A percentile compares a stretch with the other conserved stretches of the same genome.
Conservation (phyloP, 192 early-diverging fungal species). For the Coemansia sp. region DNA sequence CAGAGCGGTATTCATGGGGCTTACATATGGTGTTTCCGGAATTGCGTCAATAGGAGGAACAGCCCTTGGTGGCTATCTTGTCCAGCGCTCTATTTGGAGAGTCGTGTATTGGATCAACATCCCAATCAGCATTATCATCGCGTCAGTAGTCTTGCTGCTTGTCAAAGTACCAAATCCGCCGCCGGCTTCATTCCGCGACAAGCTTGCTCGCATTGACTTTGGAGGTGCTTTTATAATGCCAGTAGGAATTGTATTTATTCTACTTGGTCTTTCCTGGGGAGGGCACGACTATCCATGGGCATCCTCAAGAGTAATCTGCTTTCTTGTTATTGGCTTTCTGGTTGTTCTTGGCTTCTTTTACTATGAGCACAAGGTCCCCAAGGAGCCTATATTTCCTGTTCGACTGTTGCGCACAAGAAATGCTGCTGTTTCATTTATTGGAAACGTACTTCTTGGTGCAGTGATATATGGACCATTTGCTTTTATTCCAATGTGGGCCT, state of each 20-base stretch:
- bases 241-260: conserved; percentile 59
- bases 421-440: conserved; percentile 22
- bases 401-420: conserved; percentile 57
- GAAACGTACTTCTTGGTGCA: conserved; percentile 34
- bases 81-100: conserved; percentile 55
- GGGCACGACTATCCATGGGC: conserved; percentile 75
- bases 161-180: conserved; percentile 37
- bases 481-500: conserved; percentile 64
- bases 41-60: conserved; percentile 63
- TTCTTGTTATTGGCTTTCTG: conserved; percentile 29
- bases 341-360: conserved; percentile 48
- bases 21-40: conserved; percentile 58
- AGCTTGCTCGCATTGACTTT: conserved; percentile 67
- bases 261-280: conserved; percentile 78
- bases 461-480: conserved; percentile 63
- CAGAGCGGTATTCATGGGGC: conserved; percentile 62
- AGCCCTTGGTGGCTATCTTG: conserved; percentile 61
- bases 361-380: conserved; percentile 58
- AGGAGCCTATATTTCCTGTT: conserved; percentile 65
- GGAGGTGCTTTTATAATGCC: conserved; percentile 61
- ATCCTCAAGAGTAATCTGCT: conserved; percentile 54
- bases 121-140: conserved; percentile 46
- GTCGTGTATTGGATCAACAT: conserved; percentile 65
- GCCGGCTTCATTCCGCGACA: conserved; percentile 34
- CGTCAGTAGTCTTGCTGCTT: conserved; percentile 44